phyloP scores from a whole-genome alignment of 2,329 filamentous ascomycete genomes.

The Penicillium paneum region DNA sequence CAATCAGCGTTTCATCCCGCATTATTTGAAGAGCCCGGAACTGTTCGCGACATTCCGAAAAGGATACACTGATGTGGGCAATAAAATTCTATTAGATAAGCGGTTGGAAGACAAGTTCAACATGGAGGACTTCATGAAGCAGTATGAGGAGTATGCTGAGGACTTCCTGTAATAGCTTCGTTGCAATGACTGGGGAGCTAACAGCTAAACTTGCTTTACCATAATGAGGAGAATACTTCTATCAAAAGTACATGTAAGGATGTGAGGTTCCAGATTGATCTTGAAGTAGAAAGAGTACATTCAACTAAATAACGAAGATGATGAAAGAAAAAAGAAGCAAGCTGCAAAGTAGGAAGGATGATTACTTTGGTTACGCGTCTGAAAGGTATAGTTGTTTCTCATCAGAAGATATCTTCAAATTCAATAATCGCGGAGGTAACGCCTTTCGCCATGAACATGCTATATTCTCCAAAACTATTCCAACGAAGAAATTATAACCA shows the following conservation, averaged over 20 bases:
- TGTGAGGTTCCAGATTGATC: too few species aligned
- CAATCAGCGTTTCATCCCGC: slow-evolving; percentile 12
- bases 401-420: not conserved
- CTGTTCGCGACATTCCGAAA: slow-evolving; percentile 14
- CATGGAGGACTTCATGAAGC: slow-evolving; percentile 8
- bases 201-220: not conserved
- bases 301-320: too few species aligned
- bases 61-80: slow-evolving; percentile 7
- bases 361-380: not conserved
- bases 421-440: slow-evolving; percentile 6
- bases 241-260: too few species aligned
- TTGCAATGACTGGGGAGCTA: not conserved
- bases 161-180: slow-evolving; percentile 5
- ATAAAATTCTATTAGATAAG: slow-evolving; percentile 1
- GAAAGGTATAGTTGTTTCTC: not conserved
- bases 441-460: slow-evolving; percentile 14
- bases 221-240: too few species aligned
- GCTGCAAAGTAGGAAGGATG: too few species aligned
- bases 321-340: too few species aligned
- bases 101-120: not conserved
- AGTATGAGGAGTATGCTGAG: slow-evolving; percentile 15
- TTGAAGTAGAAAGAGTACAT: too few species aligned
- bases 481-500: not conserved
- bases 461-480: slow-evolving; percentile 1
- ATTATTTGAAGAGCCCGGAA: slow-evolving; percentile 11